These are phyloP conservation scores for Epichloe amarillans DNA, from an alignment of 2,329 filamentous ascomycete species.

Conservation along the genomic window DNA sequence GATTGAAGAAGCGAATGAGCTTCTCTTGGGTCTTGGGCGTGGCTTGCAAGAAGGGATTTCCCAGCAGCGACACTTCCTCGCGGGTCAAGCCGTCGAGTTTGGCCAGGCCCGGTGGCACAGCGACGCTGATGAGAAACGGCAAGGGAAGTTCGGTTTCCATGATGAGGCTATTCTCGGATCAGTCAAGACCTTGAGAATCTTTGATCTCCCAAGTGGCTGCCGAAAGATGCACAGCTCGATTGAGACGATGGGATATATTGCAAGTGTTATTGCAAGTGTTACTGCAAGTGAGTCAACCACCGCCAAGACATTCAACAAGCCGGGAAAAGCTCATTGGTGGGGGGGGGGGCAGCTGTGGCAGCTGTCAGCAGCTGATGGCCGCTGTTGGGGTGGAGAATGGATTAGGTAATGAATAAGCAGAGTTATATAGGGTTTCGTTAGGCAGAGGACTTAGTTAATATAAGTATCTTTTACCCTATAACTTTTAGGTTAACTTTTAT, in stretches of 20 bases:
- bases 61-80: slow-evolving; percentile 45
- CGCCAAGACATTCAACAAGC: neutral
- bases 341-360: neutral
- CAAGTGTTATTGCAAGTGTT: neutral
- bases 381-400: too few species aligned
- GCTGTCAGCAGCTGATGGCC: neutral
- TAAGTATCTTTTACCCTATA: too few species aligned
- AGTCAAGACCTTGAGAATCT: neutral
- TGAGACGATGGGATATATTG: neutral
- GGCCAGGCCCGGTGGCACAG: slow-evolving; percentile 34
- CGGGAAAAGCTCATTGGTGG: neutral
- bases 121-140: slow-evolving; percentile 48
- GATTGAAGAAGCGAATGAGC: slow-evolving; percentile 33
- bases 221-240: neutral
- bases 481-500: too few species aligned
- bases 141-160: slow-evolving; percentile 55
- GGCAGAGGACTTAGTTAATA: too few species aligned
- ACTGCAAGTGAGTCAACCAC: slow-evolving; percentile 6
- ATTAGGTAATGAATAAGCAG: too few species aligned
- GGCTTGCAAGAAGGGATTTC: slow-evolving; percentile 44
- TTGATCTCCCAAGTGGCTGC: neutral
- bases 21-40: slow-evolving; percentile 33
- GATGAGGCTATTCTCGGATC: slow-evolving; percentile 7
- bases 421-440: too few species aligned
- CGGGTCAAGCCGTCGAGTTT: slow-evolving; percentile 39